Conservation (phyloP, 768 basidiomycete genomes). For the Lentinula sp. region DNA sequence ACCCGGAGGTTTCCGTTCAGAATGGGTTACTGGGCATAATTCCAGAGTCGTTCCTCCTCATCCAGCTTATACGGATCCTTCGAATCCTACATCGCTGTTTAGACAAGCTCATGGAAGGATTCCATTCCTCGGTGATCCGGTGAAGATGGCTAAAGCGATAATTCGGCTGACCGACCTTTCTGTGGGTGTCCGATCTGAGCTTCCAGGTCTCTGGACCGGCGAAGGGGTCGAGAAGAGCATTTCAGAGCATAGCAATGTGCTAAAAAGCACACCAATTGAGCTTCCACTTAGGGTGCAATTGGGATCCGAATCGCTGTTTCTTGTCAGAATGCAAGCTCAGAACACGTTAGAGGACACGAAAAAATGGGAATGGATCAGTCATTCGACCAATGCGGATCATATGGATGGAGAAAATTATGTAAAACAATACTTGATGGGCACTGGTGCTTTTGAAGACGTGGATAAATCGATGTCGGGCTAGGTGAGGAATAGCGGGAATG, state of each 20-base stretch:
- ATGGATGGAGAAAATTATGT: slow-evolving; percentile 7
- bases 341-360: slow-evolving; percentile 2
- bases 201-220: background rate
- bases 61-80: slow-evolving; percentile 16
- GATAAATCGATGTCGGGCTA: background rate
- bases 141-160: slow-evolving; percentile 14
- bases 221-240: background rate
- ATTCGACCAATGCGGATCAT: slow-evolving; percentile 8
- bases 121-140: slow-evolving; percentile 11
- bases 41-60: slow-evolving; percentile 13
- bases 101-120: background rate
- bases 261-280: background rate
- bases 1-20: slow-evolving; percentile 18
- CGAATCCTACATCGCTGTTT: slow-evolving; percentile 8
- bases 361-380: slow-evolving; percentile 1
- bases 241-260: background rate
- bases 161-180: slow-evolving; percentile 9
- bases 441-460: slow-evolving; percentile 4
- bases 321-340: slow-evolving; percentile 10
- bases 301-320: slow-evolving; percentile 14
- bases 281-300: slow-evolving; percentile 19
- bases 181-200: background rate
- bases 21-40: slow-evolving; percentile 13
- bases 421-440: slow-evolving; percentile 2
- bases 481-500: no score